Evolutionary conservation across 495 filamentous ascomycete genomes (phyloP), one percentile per base, ranked within the genome.

Genomic region (Neurospora sp.): DNA sequence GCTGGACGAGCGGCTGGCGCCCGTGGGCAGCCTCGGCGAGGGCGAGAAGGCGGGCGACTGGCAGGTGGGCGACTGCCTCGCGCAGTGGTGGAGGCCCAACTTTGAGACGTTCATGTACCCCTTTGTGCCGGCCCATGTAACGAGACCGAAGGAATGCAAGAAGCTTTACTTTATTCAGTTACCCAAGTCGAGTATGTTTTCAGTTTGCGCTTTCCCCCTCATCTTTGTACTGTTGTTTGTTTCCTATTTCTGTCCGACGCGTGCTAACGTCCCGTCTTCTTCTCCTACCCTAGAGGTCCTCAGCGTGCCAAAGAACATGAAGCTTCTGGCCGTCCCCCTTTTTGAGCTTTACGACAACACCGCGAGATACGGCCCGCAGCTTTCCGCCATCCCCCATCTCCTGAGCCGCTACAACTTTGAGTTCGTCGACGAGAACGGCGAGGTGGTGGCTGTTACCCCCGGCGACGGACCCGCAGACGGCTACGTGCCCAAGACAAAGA

Each of bases 101-200:
- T 97, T 98, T 78, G 96, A 99, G 85, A 99, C 96, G 1, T 98
- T 98, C 85, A 98, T 98, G 96, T 99, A 99, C 81, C 96, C 96
- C 1, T 99, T 97, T 82, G 89, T 97, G 61, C 96, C 96, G 8
- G 92, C 94, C 20, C 96, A 99, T 81, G 92, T 97, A 72, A 97
- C 96, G 9, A 87, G 96, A 53, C 96, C 96, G 20, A 99, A 98
- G 86, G 96, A 99, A 87, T 97, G 94, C 85, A 99, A 99, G 87
- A 99, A 99, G 88, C 85, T 98, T 69, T 99, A 98, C 81, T 93
- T 98, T 71, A 97, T 99, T 69, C 92, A 97, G 82, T 83, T 99
- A 22, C 96, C 96, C 0, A 88, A 92, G 80, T 94, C 91, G 74
- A 98, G 94, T 97, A 87, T 39, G 91, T 88, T 35, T 42, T 37